These are phyloP conservation scores for Podaxis sp. DNA, from an alignment of 768 basidiomycete species.

Conservation along the genomic window DNA sequence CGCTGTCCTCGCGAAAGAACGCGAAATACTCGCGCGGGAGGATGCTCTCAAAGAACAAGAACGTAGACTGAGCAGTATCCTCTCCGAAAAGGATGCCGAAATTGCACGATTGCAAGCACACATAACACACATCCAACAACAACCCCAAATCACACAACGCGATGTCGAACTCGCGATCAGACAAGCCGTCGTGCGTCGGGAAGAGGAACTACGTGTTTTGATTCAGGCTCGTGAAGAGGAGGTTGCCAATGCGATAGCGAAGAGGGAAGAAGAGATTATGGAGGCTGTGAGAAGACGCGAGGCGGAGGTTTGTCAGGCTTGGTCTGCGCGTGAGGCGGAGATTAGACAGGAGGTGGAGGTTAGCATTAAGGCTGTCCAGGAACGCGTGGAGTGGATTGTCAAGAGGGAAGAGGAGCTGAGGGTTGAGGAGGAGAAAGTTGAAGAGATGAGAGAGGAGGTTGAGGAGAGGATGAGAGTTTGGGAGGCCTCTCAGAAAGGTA, in stretches of 20 bases:
- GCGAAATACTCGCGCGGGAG: constrained; percentile 59
- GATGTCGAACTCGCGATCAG: constrained; percentile 44
- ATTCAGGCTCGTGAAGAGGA: constrained; percentile 69
- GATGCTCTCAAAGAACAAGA: constrained; percentile 51
- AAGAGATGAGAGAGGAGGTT: constrained; percentile 41
- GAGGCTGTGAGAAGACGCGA: constrained; percentile 62
- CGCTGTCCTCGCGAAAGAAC: constrained; percentile 53
- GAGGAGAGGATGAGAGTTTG: constrained; percentile 45
- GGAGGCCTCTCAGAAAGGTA: constrained; percentile 25
- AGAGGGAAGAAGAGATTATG: constrained; percentile 70
- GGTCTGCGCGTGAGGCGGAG: constrained; percentile 47
- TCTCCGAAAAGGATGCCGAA: constrained; percentile 59
- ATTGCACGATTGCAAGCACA: constrained; percentile 43
- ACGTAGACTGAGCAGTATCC: constrained; percentile 37
- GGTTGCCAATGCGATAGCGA: constrained; percentile 57
- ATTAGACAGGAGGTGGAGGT: constrained; percentile 48
- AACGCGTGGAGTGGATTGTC: constrained; percentile 44
- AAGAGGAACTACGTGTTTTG: constrained; percentile 63
- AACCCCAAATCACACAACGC: constrained; percentile 25
- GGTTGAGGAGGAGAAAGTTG: constrained; percentile 45
- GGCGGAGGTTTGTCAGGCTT: constrained; percentile 57
- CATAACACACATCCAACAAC: constrained; percentile 36
- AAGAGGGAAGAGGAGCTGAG: constrained; percentile 50
- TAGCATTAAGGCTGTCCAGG: constrained; percentile 44
- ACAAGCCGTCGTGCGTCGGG: constrained; percentile 56